Base-by-base conservation (phyloP, 352 stramenopile species). In the Elongisporangium senticosum region DNA sequence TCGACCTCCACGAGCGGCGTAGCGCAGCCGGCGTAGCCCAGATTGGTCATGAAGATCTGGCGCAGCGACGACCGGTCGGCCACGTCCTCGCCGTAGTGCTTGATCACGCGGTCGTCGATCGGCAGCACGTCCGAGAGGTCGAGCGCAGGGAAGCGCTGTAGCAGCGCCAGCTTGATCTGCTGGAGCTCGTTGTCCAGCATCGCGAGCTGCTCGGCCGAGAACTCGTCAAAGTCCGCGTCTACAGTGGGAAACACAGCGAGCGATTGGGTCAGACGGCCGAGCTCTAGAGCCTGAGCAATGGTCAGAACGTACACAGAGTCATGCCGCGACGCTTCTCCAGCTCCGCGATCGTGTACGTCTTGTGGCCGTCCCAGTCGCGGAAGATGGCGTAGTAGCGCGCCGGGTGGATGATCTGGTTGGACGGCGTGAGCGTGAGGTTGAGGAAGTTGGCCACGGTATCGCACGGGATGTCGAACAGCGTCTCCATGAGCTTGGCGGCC, bases 361-460 rank as follows among this genome's bases (percentile, higher is more conserved):
- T 80, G 68, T 90, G 81, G 68, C 89, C 90, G 63, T 97, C 89
- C 87, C 87, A 97, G 75, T 97, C 90, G 51, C 86, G 82, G 71
- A 97, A 97, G 59, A 97, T 97, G 22, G 83, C 86, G 70, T 91
- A 96, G 81, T 97, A 97, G 49, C 90, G 83, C 52, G 87, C 89
- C 51, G 90, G 90, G 65, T 97, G 90, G 68, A 97, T 95, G 70
- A 97, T 97, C 72, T 97, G 90, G 77, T 97, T 97, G 52, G 86
- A 96, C 55, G 90, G 89, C 58, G 90, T 97, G 51, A 97, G 86
- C 71, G 90, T 97, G 49, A 97, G 71, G 65, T 95, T 97, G 49
- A 97, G 75, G 61, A 97, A 97, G 77, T 97, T 97, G 64, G 90
- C 87, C 21, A 97, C 79, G 13, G 83, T 96, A 59, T 79, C 66